A percentile compares a stretch with the other conserved stretches of the same genome.
Evolutionary conservation across 78 protist genomes (phyloP).

Genomic region (Dictyostelium purpureum): DNA sequence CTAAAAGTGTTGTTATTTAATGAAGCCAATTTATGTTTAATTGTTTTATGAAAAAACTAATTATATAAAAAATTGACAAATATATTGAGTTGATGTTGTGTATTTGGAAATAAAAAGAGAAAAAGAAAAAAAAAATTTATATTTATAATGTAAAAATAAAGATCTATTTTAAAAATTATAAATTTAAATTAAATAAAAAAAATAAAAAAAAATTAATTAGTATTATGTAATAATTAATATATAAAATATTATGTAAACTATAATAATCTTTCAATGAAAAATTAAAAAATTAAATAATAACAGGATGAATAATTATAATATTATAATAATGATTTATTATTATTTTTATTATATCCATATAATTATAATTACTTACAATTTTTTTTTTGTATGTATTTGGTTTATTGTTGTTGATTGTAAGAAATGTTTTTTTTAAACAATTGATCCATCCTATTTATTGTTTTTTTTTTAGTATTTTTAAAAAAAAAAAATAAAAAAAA

Average conservation of each 20-base stretch:
- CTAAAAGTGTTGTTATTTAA: background rate
- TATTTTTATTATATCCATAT: background rate
- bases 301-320: background rate
- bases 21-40: conserved; percentile 9
- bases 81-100: too few relatives aligned
- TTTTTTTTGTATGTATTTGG: background rate
- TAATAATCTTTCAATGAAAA: too few relatives aligned
- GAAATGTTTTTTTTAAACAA: background rate
- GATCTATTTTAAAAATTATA: background rate
- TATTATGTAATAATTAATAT: background rate
- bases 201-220: background rate
- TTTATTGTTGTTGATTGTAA: background rate
- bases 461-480: background rate
- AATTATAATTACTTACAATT: background rate
- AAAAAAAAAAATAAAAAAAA: background rate
- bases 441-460: background rate
- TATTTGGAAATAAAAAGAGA: background rate
- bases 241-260: too few relatives aligned
- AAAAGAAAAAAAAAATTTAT: background rate
- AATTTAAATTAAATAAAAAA: background rate
- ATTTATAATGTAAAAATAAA: background rate
- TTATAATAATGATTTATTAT: background rate
- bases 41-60: background rate
- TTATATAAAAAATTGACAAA: background rate
- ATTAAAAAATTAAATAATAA: background rate